phyloP scores from a whole-genome alignment of 108 stramenopile species.

The Nannochloropsis gaditana region DNA sequence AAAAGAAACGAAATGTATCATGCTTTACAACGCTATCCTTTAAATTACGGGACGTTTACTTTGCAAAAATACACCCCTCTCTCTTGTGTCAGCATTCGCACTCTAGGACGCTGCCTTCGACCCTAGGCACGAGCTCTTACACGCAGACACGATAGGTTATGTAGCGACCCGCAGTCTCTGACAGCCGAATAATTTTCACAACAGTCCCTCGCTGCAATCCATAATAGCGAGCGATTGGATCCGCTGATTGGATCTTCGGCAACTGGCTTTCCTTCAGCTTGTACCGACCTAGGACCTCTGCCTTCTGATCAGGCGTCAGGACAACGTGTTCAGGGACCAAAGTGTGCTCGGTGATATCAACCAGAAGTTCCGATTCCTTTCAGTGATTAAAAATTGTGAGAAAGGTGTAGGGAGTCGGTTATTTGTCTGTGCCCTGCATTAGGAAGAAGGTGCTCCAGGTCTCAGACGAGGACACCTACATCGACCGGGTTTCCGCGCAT shows the following conservation, averaged over 20 bases:
- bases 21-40: too few species aligned
- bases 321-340: conserved; percentile 65
- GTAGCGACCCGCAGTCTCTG: conserved; percentile 98
- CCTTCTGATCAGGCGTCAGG: conserved; percentile 81
- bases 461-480: too few species aligned
- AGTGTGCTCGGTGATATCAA: conserved; percentile 97
- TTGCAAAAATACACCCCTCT: too few species aligned
- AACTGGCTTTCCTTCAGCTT: conserved; percentile 93
- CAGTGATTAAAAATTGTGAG: background rate
- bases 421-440: too few species aligned
- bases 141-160: conserved; percentile 97
- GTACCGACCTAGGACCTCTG: conserved; percentile 87
- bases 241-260: conserved; percentile 93
- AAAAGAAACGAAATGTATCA: too few species aligned
- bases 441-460: too few species aligned
- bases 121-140: conserved; percentile 45
- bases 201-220: conserved; percentile 95
- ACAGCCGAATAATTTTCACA: conserved; percentile 96
- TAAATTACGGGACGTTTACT: too few species aligned
- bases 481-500: too few species aligned
- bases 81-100: too few species aligned
- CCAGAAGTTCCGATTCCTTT: conserved; percentile 83
- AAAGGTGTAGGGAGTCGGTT: too few species aligned
- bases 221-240: conserved; percentile 96
- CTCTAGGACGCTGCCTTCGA: too few species aligned